Base-by-base conservation (phyloP, 2,329 filamentous ascomycete genomes). In the Fusarium sp. region DNA sequence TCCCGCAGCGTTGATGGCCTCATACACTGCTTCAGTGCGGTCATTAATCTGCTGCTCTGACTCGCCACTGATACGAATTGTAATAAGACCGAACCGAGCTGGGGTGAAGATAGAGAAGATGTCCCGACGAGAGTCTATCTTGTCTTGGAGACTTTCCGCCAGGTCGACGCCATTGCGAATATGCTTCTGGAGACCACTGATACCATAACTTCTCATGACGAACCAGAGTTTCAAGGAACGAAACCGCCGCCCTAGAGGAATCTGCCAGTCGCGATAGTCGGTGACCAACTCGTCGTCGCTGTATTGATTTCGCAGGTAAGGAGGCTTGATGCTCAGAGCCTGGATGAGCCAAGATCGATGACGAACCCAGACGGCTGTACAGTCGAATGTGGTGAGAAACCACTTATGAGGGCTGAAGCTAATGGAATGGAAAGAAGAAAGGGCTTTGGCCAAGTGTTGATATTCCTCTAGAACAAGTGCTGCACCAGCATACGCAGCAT, bases 321-420 rank as follows among this genome's bases (percentile, higher is more conserved):
- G 88, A 0, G 93, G 93, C 22, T 92, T 92, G 79, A 96, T 92
- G 78, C 90, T 91, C 45, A 97, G 88, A 1, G 95, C 93, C 69
- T 91, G 88, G 47, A 92, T 94, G n/a, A 98, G 88, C 82, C 95
- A 91, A 61, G 86, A 84, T 22, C 95, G 89, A 77, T 91, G 88
- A 71, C 91, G 91, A 54, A 98, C 91, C 83, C 90, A 98, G 50
- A 97, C 87, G 73, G 92, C 92, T 61, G 92, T 94, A 77, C 86
- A 89, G 81, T 98, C 95, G 78, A 98, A 98, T 82, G 97, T 97
- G 64, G 94, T 95, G 24, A 98, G 90, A 53, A 98, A 87, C 95
- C 95, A 98, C 85, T 98, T 98, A 87, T 98, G 95, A 89, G 97
- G 93, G 85, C 98, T 98, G 85, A 95, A 90, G 83, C 97, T 92